phyloP scores from a whole-genome alignment of 306 rosid genomes.

The Cicer pinnatifidum region DNA sequence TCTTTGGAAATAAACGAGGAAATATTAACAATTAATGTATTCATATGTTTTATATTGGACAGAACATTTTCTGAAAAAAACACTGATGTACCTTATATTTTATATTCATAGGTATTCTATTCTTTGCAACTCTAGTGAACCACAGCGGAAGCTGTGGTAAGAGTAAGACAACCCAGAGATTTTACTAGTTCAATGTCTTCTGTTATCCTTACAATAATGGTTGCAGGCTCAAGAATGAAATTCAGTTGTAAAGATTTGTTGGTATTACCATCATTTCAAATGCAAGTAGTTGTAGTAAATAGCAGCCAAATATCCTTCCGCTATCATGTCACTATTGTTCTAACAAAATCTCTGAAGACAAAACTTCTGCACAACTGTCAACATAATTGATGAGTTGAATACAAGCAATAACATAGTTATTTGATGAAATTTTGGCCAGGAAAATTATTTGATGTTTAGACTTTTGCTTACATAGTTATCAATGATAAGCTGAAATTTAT shows the following conservation, averaged over 20 bases:
- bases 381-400: neutral
- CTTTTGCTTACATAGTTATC: neutral
- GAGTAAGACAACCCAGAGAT: slow-evolving; percentile 14
- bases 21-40: neutral
- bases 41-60: neutral
- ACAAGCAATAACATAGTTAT: neutral
- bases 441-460: neutral
- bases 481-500: neutral
- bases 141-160: slow-evolving; percentile 5
- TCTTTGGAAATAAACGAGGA: slow-evolving; percentile 17
- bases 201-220: neutral
- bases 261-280: slow-evolving; percentile 26
- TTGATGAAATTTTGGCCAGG: neutral
- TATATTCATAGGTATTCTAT: slow-evolving; percentile 22
- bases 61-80: slow-evolving; percentile 20
- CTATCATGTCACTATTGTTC: neutral
- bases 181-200: slow-evolving; percentile 7
- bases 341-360: neutral
- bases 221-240: slow-evolving; percentile 22
- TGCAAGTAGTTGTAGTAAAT: slow-evolving; percentile 1
- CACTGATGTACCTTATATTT: neutral
- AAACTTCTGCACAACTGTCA: neutral
- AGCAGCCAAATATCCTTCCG: neutral
- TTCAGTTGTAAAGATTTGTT: neutral
- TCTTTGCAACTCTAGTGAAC: neutral